Conservation (phyloP, 148 eudicot genomes). For the Beta vulgaris region DNA sequence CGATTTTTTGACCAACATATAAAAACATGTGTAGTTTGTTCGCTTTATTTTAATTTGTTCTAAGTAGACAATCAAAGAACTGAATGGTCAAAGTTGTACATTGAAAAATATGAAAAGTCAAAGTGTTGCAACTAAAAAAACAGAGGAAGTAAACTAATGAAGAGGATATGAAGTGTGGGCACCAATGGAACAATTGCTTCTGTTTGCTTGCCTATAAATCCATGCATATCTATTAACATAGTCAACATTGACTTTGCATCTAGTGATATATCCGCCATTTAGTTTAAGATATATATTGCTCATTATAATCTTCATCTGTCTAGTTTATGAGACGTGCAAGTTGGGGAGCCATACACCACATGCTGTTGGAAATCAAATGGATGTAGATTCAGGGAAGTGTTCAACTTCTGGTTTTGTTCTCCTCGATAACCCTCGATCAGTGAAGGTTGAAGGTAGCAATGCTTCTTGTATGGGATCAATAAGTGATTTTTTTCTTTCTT, state of each 20-base stretch:
- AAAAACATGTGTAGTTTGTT: too few species aligned
- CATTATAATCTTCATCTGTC: slow-evolving; percentile 11
- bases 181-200: background rate
- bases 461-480: slow-evolving; percentile 83
- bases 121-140: too few species aligned
- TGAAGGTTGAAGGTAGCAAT: slow-evolving; percentile 67
- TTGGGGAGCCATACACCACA: slow-evolving; percentile 88
- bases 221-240: background rate
- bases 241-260: background rate
- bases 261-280: background rate
- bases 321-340: slow-evolving; percentile 94
- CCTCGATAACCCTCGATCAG: slow-evolving; percentile 81
- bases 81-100: too few species aligned
- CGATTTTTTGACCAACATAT: too few species aligned
- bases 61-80: too few species aligned
- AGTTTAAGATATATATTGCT: background rate
- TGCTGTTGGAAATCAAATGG: slow-evolving; percentile 72
- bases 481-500: slow-evolving; percentile 84
- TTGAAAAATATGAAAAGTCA: too few species aligned
- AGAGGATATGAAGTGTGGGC: too few species aligned
- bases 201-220: slow-evolving; percentile 1
- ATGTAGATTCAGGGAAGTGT: slow-evolving; percentile 63
- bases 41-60: too few species aligned
- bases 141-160: too few species aligned
- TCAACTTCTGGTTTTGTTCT: slow-evolving; percentile 90